Base-by-base conservation (phyloP, 2,329 filamentous ascomycete genomes). In the Aureobasidium musti region DNA sequence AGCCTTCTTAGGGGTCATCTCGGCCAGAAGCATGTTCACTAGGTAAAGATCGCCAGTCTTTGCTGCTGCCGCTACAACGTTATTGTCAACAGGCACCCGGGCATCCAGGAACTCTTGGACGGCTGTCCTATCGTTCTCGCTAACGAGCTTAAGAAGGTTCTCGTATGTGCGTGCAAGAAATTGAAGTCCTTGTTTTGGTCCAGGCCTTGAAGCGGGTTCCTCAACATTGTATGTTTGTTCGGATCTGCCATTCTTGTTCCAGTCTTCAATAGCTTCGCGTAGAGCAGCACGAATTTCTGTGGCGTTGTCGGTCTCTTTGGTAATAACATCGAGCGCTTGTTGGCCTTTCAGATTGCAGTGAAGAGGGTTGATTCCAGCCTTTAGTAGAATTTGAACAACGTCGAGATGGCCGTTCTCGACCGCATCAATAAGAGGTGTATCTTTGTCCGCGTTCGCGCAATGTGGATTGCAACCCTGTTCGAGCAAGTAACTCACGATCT, bases 331-430 rank as follows among this genome's bases (percentile, higher is more conserved):
- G 37, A 97, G 85, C 0, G 95, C 94, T 73, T 97, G 92, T 74
- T 97, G 90, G 5, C 95, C 95, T 72, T 59, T 69, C 17, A 67
- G 45, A 33, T 67, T 68, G 49, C 63, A 67, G 71, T 92, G 91
- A 59, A 92, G 88, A 57, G 95, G 95, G 74, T 99, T 96, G 14
- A 96, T 94, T 13, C 93, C 94, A 66, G 93, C 89, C 65, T 90
- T 87, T 2, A 99, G 82, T 39, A 99, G 81, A 11, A 97, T 82
- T 73, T 88, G 91, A 49, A 99, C 91, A 4, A 98, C 94, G 21
- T 90, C 91, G 8, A 97, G 77, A 74, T 99, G 93, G 0, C 91
- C 91, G 73, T 99, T 99, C 72, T 98, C 95, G 33, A 98, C 92
- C 5, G 95, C 95, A 80, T 99, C 95, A 64, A 99, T 89, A 41